Conservation (phyloP, 106 monocot genomes). For the Cymbidium sinense region DNA sequence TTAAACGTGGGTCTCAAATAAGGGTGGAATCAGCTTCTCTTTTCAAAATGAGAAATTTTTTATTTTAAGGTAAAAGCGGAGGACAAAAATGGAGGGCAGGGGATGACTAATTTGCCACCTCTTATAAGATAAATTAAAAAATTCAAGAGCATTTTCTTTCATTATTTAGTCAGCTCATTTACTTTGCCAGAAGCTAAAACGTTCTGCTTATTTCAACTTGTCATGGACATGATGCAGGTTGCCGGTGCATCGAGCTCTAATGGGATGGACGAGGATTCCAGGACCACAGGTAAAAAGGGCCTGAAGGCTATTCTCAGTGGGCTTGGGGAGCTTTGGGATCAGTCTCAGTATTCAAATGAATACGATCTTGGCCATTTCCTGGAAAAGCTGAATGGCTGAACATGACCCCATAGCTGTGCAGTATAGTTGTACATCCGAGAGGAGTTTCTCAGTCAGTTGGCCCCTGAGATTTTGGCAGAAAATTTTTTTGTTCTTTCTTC, state of each 20-base stretch:
- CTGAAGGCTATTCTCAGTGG: slow-evolving; percentile 69
- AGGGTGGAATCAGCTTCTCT: no score
- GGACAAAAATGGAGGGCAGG: no score
- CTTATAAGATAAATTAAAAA: no score
- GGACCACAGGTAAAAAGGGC: slow-evolving; percentile 46
- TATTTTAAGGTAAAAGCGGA: no score
- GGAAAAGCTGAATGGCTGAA: slow-evolving; percentile 65
- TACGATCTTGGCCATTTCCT: slow-evolving; percentile 75
- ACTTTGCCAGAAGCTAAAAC: neutral
- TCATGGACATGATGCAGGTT: slow-evolving; percentile 22
- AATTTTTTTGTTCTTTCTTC: slow-evolving; percentile 5
- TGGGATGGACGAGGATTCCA: slow-evolving; percentile 28
- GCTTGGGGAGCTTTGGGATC: slow-evolving; percentile 85
- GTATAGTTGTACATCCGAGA: neutral
- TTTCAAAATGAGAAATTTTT: no score
- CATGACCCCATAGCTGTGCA: slow-evolving; percentile 12
- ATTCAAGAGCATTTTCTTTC: no score
- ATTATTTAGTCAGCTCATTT: no score
- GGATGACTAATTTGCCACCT: no score
- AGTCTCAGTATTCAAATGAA: slow-evolving; percentile 82
- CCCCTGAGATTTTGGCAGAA: slow-evolving; percentile 42
- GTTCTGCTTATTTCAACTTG: neutral
- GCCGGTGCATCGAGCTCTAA: slow-evolving; percentile 17
- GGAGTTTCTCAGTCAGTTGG: neutral
- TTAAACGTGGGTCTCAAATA: no score